Conservation (phyloP, 2,329 filamentous ascomycete genomes). For the Phoma herbarum region DNA sequence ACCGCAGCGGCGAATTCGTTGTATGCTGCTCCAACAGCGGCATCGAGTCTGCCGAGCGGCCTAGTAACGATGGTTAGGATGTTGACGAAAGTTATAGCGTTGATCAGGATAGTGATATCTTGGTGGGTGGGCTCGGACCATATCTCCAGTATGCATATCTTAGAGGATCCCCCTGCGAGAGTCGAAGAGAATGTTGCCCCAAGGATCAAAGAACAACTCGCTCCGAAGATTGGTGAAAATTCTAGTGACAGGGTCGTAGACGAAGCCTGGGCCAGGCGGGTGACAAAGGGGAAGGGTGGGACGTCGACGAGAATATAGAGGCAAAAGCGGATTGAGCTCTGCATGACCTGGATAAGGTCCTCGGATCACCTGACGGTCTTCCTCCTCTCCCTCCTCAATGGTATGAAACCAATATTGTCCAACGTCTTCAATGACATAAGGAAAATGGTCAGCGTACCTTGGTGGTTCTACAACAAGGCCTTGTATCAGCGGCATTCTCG, state of each 20-base stretch:
- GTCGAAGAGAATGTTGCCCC: background rate
- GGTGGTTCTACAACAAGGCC: background rate
- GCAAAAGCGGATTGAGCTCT: background rate
- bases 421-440: background rate
- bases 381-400: background rate
- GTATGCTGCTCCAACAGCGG: constrained; percentile 3
- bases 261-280: background rate
- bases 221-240: background rate
- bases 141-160: background rate
- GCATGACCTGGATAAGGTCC: background rate
- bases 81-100: background rate
- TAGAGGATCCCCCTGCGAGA: background rate
- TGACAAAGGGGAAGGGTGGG: background rate
- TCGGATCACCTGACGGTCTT: background rate
- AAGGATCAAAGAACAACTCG: background rate
- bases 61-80: constrained; percentile 10
- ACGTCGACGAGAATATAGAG: background rate
- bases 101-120: background rate
- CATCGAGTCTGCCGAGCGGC: background rate
- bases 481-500: background rate
- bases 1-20: constrained; percentile 2
- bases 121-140: background rate
- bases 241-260: background rate
- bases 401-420: background rate
- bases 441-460: constrained; percentile 11